phyloP scores from a whole-genome alignment of 169 alveolate species.

The Plasmodium blacklocki region DNA sequence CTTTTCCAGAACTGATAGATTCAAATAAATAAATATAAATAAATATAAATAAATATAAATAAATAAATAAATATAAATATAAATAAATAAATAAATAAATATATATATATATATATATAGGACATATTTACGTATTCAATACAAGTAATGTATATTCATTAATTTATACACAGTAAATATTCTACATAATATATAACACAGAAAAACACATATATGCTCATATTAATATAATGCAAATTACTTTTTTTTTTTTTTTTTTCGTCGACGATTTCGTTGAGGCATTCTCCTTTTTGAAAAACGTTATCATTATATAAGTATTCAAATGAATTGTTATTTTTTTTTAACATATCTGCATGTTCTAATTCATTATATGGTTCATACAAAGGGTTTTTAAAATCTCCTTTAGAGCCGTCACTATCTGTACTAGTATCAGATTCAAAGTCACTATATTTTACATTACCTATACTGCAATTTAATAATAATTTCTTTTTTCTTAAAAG shows the following conservation, averaged over 20 bases:
- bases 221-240: background rate
- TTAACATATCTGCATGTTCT: slow-evolving; percentile 16
- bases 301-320: slow-evolving; percentile 22
- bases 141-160: background rate
- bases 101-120: background rate
- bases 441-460: slow-evolving; percentile 65
- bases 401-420: slow-evolving; percentile 30
- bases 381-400: slow-evolving; percentile 27
- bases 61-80: background rate
- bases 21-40: background rate
- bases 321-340: slow-evolving; percentile 18
- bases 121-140: background rate
- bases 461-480: slow-evolving; percentile 24
- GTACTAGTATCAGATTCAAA: slow-evolving; percentile 71
- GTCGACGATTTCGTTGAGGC: slow-evolving; percentile 11
- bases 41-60: too few relatives aligned
- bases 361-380: slow-evolving; percentile 44
- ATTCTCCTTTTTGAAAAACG: slow-evolving; percentile 46
- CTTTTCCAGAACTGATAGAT: slow-evolving; percentile 41
- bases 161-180: background rate
- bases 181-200: too few relatives aligned
- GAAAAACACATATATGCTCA: background rate
- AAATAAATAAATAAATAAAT: background rate
- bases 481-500: slow-evolving; percentile 60
- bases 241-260: slow-evolving; percentile 39